Conservation (phyloP, 2,329 filamentous ascomycete species). For the Hypoxylon sp. region DNA sequence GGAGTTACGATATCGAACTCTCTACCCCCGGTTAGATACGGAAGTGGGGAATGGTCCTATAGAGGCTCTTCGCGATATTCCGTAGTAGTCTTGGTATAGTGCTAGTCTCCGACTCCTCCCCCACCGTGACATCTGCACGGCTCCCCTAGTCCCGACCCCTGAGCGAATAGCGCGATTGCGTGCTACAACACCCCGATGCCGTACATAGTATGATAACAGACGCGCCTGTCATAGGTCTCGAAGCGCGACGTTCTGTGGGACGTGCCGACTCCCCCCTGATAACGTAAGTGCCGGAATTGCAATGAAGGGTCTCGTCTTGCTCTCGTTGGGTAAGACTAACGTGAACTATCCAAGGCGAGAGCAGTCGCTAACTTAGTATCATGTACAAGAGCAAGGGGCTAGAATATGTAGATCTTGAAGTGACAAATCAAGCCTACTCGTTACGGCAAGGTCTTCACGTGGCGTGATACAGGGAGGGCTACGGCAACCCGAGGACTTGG, state of each 20-base stretch:
- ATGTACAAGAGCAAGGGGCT: background rate
- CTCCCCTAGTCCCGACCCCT: constrained; percentile 19
- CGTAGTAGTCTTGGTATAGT: constrained; percentile 6
- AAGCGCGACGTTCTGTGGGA: constrained; percentile 1
- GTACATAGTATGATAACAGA: constrained; percentile 26
- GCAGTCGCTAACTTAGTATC: constrained; percentile 2
- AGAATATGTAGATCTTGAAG: background rate
- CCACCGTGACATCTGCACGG: constrained; percentile 22
- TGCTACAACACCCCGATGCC: constrained; percentile 27
- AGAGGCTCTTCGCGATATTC: constrained; percentile 8
- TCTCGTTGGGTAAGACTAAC: background rate
- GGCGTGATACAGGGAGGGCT: constrained; percentile 1
- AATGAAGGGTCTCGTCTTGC: background rate
- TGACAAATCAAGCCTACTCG: constrained; percentile 10
- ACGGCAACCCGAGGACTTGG: background rate
- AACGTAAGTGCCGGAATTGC: background rate
- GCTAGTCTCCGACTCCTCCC: constrained; percentile 11
- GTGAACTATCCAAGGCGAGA: background rate
- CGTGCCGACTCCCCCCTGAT: constrained; percentile 1
- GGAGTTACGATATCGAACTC: constrained; percentile 23
- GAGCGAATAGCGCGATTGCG: constrained; percentile 24
- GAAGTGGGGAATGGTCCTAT: constrained; percentile 16
- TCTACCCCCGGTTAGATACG: background rate
- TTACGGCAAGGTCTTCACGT: constrained; percentile 3
- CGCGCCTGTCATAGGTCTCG: constrained; percentile 1